Base-by-base conservation (phyloP, 768 basidiomycete genomes). In the Kwoniella sp. region DNA sequence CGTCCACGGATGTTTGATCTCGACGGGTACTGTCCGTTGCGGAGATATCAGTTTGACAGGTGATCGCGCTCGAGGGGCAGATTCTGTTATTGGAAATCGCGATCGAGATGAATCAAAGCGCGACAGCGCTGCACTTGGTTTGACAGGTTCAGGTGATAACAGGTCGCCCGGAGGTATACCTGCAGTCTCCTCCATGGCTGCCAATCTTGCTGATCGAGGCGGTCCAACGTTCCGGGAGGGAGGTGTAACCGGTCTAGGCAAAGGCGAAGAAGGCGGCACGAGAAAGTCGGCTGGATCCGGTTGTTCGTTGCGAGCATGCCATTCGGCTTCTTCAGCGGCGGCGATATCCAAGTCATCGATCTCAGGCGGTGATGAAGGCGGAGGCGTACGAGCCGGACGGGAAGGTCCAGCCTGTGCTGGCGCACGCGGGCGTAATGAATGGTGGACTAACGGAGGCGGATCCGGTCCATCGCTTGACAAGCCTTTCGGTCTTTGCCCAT, bases 1-100 rank as follows among this genome's bases (percentile, higher is more conserved):
- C 6, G 57, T 65, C 74, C 74, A 75, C 0, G 71, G 63, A 50
- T 71, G 56, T n/a, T 41, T 55, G 23, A 59, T 48, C 9, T 63
- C 64, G 2, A 56, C 22, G 29, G 61, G 42, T n/a, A 58, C 31
- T 12, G 28, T 53, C 14, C 57, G 33, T n/a, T 31, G 25, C 14
- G 22, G 31, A 17, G 49, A 19, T 17, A 23, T 33, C 17, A 44
- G 12, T 33, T 27, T 31, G 19, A 46, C 10, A 9, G 55, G 50
- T 36, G 60, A 57, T n/a, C n/a, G n/a, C n/a, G 26, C 41, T 53
- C 4, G 53, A 46, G 11, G 58, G 27, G 47, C 54, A 17, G 57
- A 52, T 34, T 50, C 62, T n/a, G 47, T 34, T 5, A 47, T 10
- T 26, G 37, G 17, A 19, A 49, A 42, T 47, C 48, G 28, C 33